Percentiles rank a stretch among this genome's conserved stretches.
phyloP scores from a whole-genome alignment of 306 rosid species.

The Ormosia semicastrata region DNA sequence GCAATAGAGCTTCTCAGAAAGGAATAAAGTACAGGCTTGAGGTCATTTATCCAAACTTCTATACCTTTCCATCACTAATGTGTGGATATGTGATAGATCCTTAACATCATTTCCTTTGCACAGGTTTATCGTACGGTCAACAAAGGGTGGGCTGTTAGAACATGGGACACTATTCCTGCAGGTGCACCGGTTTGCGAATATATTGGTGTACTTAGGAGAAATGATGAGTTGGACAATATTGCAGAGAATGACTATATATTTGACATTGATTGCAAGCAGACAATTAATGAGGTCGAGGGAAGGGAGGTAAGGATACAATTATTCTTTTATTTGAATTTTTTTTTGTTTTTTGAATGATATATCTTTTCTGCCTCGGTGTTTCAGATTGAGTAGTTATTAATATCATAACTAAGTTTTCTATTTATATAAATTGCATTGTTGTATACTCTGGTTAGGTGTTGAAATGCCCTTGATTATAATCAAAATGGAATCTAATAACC shows the following conservation, averaged over 20 bases:
- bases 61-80: not conserved
- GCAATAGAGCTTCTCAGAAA: not conserved
- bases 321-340: not conserved
- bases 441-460: not conserved
- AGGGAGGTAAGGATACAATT: not conserved
- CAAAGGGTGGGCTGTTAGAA: slow-evolving; percentile 20
- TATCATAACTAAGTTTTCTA: not conserved
- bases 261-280: slow-evolving; percentile 15
- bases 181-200: slow-evolving; percentile 8
- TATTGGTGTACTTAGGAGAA: not conserved
- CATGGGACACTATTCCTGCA: not conserved
- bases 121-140: slow-evolving; percentile 19
- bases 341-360: not conserved
- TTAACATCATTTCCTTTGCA: not conserved
- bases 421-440: not conserved
- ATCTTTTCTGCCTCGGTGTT: not conserved
- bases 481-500: not conserved
- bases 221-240: not conserved
- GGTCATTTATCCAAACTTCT: not conserved
- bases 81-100: not conserved
- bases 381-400: not conserved
- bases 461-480: not conserved
- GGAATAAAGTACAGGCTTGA: not conserved
- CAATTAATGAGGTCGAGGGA: not conserved
- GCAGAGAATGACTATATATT: not conserved